Conservation (phyloP, 768 basidiomycete genomes). For the Mycena belliarum region DNA sequence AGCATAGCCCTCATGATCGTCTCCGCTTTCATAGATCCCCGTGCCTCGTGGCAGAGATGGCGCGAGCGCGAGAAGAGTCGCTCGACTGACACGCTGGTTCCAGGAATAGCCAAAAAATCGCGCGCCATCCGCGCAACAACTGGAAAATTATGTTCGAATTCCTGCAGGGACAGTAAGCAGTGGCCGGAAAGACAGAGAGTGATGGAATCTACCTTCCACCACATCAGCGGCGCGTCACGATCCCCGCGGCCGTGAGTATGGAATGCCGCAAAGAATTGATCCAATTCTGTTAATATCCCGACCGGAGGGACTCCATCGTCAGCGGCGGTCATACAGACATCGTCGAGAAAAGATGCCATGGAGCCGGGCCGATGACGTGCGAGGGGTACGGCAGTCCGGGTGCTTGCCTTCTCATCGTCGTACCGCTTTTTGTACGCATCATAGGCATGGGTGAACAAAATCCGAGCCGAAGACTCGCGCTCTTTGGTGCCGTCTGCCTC, state of each 20-base stretch:
- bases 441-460: background rate
- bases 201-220: background rate
- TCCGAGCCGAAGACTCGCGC: background rate
- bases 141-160: background rate
- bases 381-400: no score
- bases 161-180: no score
- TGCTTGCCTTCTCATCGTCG: background rate
- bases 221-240: background rate
- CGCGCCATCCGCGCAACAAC: background rate
- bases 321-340: background rate
- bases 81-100: conserved; percentile 27
- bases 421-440: background rate
- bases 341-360: background rate
- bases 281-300: background rate
- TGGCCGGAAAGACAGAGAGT: background rate
- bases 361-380: no score
- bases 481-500: background rate
- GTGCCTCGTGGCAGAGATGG: conserved; percentile 20
- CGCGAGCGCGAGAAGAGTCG: conserved; percentile 25
- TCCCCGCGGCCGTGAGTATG: background rate
- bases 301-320: background rate
- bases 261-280: background rate
- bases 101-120: conserved; percentile 24
- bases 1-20: conserved; percentile 23
- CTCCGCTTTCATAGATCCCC: conserved; percentile 13